phyloP scores from a whole-genome alignment of 208 protist genomes.

The Leishmania lainsoni region DNA sequence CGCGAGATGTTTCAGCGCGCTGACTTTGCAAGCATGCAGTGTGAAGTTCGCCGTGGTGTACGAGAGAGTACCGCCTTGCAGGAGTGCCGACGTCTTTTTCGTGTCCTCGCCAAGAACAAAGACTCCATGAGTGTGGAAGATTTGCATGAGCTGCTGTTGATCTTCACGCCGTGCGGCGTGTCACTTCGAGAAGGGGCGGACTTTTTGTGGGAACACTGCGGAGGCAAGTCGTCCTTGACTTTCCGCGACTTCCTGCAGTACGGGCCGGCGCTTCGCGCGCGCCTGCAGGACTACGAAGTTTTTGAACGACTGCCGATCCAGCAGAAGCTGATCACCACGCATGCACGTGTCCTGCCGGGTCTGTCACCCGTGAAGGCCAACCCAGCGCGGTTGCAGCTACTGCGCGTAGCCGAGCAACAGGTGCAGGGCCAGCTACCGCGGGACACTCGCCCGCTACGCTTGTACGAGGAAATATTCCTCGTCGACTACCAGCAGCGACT shows the following conservation, averaged over 20 bases:
- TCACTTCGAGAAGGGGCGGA: slow-evolving; percentile 57
- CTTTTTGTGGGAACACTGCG: slow-evolving; percentile 77
- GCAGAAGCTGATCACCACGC: slow-evolving; percentile 51
- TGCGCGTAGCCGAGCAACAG: slow-evolving; percentile 42
- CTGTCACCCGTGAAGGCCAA: slow-evolving; percentile 20
- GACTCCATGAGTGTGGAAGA: slow-evolving; percentile 47
- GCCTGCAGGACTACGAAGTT: slow-evolving; percentile 55
- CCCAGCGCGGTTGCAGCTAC: slow-evolving; percentile 32
- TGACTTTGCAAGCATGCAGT: slow-evolving; percentile 19
- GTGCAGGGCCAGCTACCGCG: slow-evolving; percentile 12
- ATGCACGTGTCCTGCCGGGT: slow-evolving; percentile 46
- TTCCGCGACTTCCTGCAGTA: slow-evolving; percentile 63
- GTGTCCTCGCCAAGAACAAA: slow-evolving; percentile 44
- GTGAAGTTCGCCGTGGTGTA: slow-evolving; percentile 9
- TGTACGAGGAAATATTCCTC: slow-evolving; percentile 78
- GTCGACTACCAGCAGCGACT: slow-evolving; percentile 56
- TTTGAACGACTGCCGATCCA: slow-evolving; percentile 48
- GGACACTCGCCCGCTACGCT: slow-evolving; percentile 34
- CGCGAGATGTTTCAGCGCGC: slow-evolving; percentile 14
- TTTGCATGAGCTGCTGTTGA: slow-evolving; percentile 59
- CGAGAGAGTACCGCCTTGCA: slow-evolving; percentile 14
- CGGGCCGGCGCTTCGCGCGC: slow-evolving; percentile 46
- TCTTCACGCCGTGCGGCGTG: slow-evolving; percentile 66
- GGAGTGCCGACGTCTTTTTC: slow-evolving; percentile 44
- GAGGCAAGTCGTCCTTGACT: slow-evolving; percentile 44